A percentile compares a stretch with the other conserved stretches of the same genome.
phyloP scores from a whole-genome alignment of 306 rosid genomes.

The Vigna hirtella region DNA sequence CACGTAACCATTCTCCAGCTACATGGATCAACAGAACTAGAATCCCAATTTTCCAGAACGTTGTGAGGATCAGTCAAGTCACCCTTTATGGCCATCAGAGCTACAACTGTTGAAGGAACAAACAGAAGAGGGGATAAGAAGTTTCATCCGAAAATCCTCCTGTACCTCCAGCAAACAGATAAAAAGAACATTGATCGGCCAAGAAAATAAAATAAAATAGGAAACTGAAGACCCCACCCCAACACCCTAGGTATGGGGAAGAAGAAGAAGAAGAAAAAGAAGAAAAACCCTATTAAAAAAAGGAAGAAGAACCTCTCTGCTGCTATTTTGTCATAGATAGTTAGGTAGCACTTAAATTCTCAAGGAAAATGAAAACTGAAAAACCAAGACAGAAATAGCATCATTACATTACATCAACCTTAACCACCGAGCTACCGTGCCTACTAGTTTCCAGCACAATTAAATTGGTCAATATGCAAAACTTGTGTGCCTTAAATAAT shows the following conservation, averaged over 20 bases:
- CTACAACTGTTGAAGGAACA: slow-evolving; percentile 68
- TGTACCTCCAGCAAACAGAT: slow-evolving; percentile 12
- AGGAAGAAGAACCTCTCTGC: slow-evolving; percentile 26
- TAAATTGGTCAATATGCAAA: slow-evolving; percentile 30
- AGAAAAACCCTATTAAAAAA: slow-evolving; percentile 24
- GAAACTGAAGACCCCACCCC: neutral
- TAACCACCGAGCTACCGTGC: slow-evolving; percentile 20
- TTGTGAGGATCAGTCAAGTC: slow-evolving; percentile 84
- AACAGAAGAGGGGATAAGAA: slow-evolving; percentile 37
- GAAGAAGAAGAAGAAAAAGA: slow-evolving; percentile 12
- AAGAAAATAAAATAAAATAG: neutral
- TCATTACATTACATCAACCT: slow-evolving; percentile 23
- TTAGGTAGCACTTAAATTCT: slow-evolving; percentile 26
- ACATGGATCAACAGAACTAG: slow-evolving; percentile 95
- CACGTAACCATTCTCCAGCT: slow-evolving; percentile 99
- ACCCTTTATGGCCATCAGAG: slow-evolving; percentile 83
- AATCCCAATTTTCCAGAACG: slow-evolving; percentile 96
- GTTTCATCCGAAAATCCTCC: slow-evolving; percentile 9
- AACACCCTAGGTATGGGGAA: slow-evolving; percentile 15
- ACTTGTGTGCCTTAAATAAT: slow-evolving; percentile 26
- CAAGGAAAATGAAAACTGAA: slow-evolving; percentile 15
- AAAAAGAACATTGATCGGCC: slow-evolving; percentile 3
- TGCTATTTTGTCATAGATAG: slow-evolving; percentile 21
- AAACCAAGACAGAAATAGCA: slow-evolving; percentile 7
- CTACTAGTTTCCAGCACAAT: slow-evolving; percentile 31